These are phyloP conservation scores for Osmanthus fragrans DNA, from an alignment of 257 asterid genomes.

Conservation along the genomic window DNA sequence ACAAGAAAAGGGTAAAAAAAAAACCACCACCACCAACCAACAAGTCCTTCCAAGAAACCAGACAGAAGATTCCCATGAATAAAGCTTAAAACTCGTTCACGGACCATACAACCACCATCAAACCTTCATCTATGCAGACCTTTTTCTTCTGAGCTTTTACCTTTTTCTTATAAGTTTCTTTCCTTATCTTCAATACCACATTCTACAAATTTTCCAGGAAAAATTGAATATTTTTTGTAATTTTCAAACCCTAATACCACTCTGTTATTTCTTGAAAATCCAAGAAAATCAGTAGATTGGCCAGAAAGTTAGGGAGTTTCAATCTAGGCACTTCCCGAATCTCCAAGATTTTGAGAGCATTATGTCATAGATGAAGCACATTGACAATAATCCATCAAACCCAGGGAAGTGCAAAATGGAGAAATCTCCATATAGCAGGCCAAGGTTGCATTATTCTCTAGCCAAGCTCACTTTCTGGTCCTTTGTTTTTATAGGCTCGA, in stretches of 20 bases:
- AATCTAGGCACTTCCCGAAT: slow-evolving; percentile 27
- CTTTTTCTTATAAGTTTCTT: no score
- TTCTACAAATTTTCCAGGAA: slow-evolving; percentile 14
- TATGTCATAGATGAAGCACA: slow-evolving; percentile 64
- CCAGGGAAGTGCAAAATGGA: slow-evolving; percentile 98
- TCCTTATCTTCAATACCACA: slow-evolving; percentile 24
- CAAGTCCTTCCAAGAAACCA: slow-evolving; percentile 46
- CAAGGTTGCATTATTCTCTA: slow-evolving; percentile 65
- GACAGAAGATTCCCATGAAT: slow-evolving; percentile 56
- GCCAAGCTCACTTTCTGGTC: slow-evolving; percentile 94
- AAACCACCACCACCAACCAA: slow-evolving; percentile 35
- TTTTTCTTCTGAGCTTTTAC: slow-evolving; percentile 11
- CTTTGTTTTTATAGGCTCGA: slow-evolving; percentile 70
- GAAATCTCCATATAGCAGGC: slow-evolving; percentile 68
- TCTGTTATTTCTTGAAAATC: slow-evolving; percentile 26
- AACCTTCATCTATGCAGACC: slow-evolving; percentile 19
- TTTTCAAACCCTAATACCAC: slow-evolving; percentile 31
- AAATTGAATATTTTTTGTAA: neutral
- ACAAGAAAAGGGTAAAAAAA: neutral
- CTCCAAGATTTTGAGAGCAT: slow-evolving; percentile 27
- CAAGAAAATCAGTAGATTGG: slow-evolving; percentile 22
- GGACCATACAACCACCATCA: slow-evolving; percentile 18
- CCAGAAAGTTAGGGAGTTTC: slow-evolving; percentile 11
- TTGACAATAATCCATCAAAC: slow-evolving; percentile 64
- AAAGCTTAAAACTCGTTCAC: slow-evolving; percentile 17